A percentile compares a stretch with the other conserved stretches of the same genome.
Evolutionary conservation across 23 red algal species (phyloP).

Genomic region (Gracilaria caudata): DNA sequence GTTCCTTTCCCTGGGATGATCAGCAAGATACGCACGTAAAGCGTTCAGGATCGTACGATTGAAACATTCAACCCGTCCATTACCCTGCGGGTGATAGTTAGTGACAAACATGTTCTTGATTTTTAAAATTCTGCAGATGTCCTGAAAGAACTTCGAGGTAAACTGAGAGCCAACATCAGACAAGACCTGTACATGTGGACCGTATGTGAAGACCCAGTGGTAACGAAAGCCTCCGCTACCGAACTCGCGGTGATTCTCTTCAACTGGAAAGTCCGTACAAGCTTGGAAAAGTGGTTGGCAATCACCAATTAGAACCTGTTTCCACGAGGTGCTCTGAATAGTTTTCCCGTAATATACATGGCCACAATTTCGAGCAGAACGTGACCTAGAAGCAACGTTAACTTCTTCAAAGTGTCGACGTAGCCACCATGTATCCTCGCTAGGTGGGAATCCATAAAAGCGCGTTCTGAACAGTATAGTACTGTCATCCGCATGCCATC

Average conservation of each 20-base stretch:
- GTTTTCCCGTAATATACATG: neutral
- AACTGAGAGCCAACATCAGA: constrained; percentile 32
- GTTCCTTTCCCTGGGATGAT: neutral
- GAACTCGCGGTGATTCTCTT: constrained; percentile 1
- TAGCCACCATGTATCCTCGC: constrained; percentile 7
- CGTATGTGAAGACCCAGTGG: constrained; percentile 30
- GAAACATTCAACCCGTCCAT: constrained; percentile 41
- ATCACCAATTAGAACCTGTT: constrained; percentile 4
- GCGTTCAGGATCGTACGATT: no score
- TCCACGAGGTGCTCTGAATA: neutral
- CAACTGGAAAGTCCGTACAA: constrained; percentile 15
- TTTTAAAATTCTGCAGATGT: constrained; percentile 32
- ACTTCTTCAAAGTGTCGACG: no score
- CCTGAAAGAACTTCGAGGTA: constrained; percentile 41
- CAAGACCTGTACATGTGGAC: neutral
- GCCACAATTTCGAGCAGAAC: neutral
- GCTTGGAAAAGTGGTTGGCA: constrained; percentile 22
- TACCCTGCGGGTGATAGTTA: constrained; percentile 49
- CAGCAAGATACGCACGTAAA: constrained; percentile 2
- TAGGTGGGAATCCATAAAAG: neutral
- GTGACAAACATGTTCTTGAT: constrained; percentile 32
- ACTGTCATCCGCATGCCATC: neutral
- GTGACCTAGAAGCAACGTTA: neutral
- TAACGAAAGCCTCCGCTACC: constrained; percentile 20
- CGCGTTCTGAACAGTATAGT: neutral